Evolutionary conservation across 345 rosid genomes (phyloP), one percentile per base, ranked within the genome.

Genomic region (Hirschfeldia incana): DNA sequence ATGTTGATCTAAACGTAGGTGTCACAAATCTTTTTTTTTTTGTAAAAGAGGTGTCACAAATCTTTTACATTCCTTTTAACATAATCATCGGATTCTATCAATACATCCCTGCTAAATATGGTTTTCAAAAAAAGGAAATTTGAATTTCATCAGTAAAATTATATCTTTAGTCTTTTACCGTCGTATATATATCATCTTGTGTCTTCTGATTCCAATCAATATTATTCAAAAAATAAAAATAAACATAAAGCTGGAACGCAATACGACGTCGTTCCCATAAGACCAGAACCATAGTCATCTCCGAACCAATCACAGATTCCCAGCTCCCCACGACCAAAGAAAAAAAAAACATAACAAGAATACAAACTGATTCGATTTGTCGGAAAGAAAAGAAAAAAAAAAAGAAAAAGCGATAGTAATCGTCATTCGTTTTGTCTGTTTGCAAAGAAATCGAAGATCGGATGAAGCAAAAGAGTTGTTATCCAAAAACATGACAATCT

Each of bases 401-500:
- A 8, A 8, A 8, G 1, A 37, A 44, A 44, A 13, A 46, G 49
- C 53, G 53, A 46, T 46, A 12, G 53, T 46, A 46, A 46, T 46
- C 51, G 8, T 39, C 49, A 2, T 30, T 42, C 28, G 11, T 58
- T 27, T 65, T 67, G 71, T 67, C 21, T 44, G 39, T n/a, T 68
- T 28, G 72, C 61, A n/a, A 10, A 42, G 9, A 32, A 69, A 68
- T 68, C 71, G 51, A 62, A 59, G 67, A 74, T 37, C 64, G 28
- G 67, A 80, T 74, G 79, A 80, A 80, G 72, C 61, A 75, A 74
- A 36, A 75, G 69, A 36, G 13, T 21, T 42, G 3, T 53, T 12
- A 42, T 62, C 28, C 37, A 29, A 49, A 69, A 69, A 36, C 79
- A 76, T 69, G 69, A 63, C 59, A 68, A 80, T 80, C 13, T 39